These are phyloP conservation scores for Ziziphus jujuba DNA, from an alignment of 306 rosid species.

Conservation along the genomic window DNA sequence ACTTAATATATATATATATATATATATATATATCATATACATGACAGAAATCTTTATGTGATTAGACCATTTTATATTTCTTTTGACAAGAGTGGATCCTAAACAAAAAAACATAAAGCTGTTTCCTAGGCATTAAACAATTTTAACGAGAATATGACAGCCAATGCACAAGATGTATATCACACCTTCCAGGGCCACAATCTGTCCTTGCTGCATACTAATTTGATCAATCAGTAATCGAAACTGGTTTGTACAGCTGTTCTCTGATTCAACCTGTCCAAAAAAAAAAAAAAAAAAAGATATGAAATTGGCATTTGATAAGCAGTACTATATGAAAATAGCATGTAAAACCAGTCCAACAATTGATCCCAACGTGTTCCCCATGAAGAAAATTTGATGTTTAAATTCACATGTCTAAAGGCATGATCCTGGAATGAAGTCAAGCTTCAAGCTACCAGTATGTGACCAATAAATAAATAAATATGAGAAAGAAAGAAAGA, in stretches of 20 bases:
- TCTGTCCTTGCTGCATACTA: conserved; percentile 83
- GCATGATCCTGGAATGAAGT: too few relatives aligned
- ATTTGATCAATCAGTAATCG: conserved; percentile 80
- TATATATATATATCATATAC: too few relatives aligned
- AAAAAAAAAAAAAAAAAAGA: conserved; percentile 20
- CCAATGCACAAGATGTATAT: conserved; percentile 1
- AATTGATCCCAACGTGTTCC: too few relatives aligned
- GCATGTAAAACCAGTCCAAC: background rate
- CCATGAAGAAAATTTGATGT: too few relatives aligned
- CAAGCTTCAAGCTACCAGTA: too few relatives aligned
- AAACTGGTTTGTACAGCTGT: conserved; percentile 70
- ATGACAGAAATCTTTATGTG: too few relatives aligned
- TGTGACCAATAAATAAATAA: too few relatives aligned
- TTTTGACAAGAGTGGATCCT: background rate
- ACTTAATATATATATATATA: background rate
- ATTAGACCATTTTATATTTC: background rate
- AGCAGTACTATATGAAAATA: background rate
- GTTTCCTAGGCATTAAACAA: background rate
- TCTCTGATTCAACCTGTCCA: conserved; percentile 76
- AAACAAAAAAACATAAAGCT: background rate
- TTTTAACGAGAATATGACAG: background rate
- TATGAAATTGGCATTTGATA: background rate
- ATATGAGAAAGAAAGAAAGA: too few relatives aligned
- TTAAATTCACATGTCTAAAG: too few relatives aligned
- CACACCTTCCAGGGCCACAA: conserved; percentile 70